Evolutionary conservation across 192 early-diverging fungal species (phyloP), one percentile per base, ranked within the genome.

Genomic region (Mortierella antarctica): DNA sequence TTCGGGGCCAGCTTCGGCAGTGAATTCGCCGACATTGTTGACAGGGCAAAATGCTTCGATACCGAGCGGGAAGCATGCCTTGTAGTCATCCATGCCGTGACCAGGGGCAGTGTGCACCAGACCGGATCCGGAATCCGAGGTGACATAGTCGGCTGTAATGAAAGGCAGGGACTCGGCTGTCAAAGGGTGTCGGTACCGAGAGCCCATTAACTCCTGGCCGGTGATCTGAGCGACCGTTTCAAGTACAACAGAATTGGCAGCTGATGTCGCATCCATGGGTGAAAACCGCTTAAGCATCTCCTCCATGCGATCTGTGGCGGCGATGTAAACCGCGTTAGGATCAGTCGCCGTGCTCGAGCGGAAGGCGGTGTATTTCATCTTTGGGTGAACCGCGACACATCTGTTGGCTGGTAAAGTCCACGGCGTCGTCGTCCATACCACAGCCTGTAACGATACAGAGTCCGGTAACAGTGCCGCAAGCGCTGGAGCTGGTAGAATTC

Each of bases 1-100:
- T n/a, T 57, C 83, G 0, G 65, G 57, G 0, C 90, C 90, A 2
- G 89, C 92, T 7, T 93, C 91, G n/a, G 84, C 76, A 1, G 92
- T 93, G 60, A 89, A 93, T 47, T 78, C 83, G 0, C 93, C 93
- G n/a, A 79, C 65, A 50, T 91, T 91, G 60, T 93, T 86, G 10
- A 95, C 93, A 44, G 93, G 93, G 62, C 92, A 90, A 61, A 90
- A 90, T 0, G 86, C 86, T 6, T 82, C 74, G 45, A 95, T 88
- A 13, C 88, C 89, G 7, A 86, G 50, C 39, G 83, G 54, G 17
- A 83, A 80, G 62, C 91, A 85, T 1, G 72, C 80, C 74, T 93
- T 91, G 63, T 95, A 95, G 79, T 95, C 93, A n/a, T 93, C 92
- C 83, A 91, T 89, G 20, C 93, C 93, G 67, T 95, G 93, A 15